Evolutionary conservation across 805 yeast species (phyloP), one percentile per base, ranked within the genome.

Genomic region (Metschnikowia anglica): DNA sequence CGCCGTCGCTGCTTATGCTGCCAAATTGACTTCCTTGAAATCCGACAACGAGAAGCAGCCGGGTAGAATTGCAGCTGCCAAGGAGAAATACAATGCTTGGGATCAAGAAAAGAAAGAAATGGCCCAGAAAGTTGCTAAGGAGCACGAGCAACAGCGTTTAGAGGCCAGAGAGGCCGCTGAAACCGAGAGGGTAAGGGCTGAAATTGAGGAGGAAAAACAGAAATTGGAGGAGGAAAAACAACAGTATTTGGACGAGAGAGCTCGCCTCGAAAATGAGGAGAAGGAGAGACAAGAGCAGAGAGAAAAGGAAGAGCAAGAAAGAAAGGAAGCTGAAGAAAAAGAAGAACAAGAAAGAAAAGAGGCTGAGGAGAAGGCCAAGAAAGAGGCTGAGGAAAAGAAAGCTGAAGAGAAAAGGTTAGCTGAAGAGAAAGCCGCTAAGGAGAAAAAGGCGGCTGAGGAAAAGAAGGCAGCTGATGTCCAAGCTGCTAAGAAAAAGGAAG

Each of bases 1-100:
- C 8, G 65, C 71, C 36, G 65, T 76, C 18, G 69, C 67, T 33
- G 72, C 74, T 2, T 78, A 73, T 53, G 61, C 70, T 19, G 62
- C 76, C 23, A 73, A 73, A 48, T 62, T 76, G 45, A 52, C 61
- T 11, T 45, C 59, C 25, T 63, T 76, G 52, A 58, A 59, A 30
- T 40, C 61, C 28, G 78, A 69, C 28, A 71, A 68, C 51, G 68
- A 63, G 27, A 54, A 48, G 20, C 62, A 76, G 43, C 51, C 54
- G 2, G 38, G 46, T 1, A 66, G 75, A 50, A 66, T 73, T 43
- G 52, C 49, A 16, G 68, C 62, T 7, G 81, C 81, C 15, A 61
- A 68, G 49, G 56, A 68, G 33, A 60, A 74, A 34, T 62, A 56
- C 39, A 42, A 51, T 20, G 59, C 58, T 16, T 78, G 82, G 82